Base-by-base conservation (phyloP, 2,329 filamentous ascomycete species). In the Aureobasidium zeae region DNA sequence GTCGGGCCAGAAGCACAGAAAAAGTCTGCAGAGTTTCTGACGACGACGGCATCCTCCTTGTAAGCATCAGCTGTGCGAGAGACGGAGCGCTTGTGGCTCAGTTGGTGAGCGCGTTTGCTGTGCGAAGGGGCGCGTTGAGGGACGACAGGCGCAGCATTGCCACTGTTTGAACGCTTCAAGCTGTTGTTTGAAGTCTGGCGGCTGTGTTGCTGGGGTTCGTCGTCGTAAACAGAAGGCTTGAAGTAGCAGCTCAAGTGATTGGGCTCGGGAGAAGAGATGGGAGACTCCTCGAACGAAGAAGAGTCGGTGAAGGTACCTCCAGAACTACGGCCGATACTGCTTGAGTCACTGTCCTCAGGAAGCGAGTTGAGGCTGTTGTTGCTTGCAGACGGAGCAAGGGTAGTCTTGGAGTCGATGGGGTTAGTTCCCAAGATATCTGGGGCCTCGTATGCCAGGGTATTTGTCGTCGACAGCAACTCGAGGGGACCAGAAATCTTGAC, bases 401-500 rank as follows among this genome's bases (percentile, higher is more conserved):
- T 48, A 41, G 52, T 49, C 33, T 49, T 52, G 20, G 44, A 39
- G 16, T 51, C 49, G 42, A 60, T 55, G 6, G 54, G 53, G 8
- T 38, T 48, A 13, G 58, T 54, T 33, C 58, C 59, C 29, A 49
- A 48, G 46, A 95, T 79, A 59, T 95, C 83, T 38, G 89, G 89
- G 8, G 91, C 88, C 59, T 89, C 89, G 73, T 94, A 94, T 6
- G 86, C 87, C 44, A 95, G 80, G 76, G 93, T 86, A 65, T 96
- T 98, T 54, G 91, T 96, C 4, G 89, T 94, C 48, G 91, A 93
- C 36, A 95, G 71, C 50, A 98, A 74, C 63, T 87, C 81, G 42
- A 94, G 74, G 0, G 91, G 91, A 3, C 74, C 77, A 1, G 91
- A 98, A 60, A 98, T 98, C 68, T 87, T 81, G 60, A 73, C 63